phyloP scores from a whole-genome alignment of 305 asterid species.

The Ilex paraguariensis region DNA sequence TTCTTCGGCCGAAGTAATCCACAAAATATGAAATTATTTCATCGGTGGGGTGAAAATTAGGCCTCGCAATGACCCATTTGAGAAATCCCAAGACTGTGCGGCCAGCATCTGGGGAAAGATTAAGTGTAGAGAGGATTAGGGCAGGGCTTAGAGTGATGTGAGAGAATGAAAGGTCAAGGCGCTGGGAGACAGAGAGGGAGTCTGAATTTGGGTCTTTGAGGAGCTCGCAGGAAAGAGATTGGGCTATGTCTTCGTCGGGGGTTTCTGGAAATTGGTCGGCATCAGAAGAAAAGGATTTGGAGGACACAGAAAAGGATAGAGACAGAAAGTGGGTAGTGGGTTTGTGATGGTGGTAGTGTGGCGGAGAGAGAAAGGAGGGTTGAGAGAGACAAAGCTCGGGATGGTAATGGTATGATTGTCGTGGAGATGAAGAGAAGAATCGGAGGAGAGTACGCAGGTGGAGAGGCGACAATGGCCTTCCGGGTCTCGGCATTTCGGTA shows the following conservation, averaged over 20 bases:
- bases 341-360: constrained; percentile 13
- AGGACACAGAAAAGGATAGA: constrained; percentile 12
- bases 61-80: constrained; percentile 60
- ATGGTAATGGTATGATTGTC: constrained; percentile 12
- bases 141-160: constrained; percentile 47
- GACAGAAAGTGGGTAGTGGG: constrained; percentile 10
- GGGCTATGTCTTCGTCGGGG: constrained; percentile 24
- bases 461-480: constrained; percentile 30
- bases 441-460: constrained; percentile 42
- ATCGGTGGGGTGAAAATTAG: constrained; percentile 46
- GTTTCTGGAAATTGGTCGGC: constrained; percentile 13
- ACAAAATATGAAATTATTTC: constrained; percentile 53
- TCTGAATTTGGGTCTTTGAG: constrained; percentile 52
- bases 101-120: constrained; percentile 67
- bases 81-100: constrained; percentile 62
- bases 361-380: constrained; percentile 13
- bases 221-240: constrained; percentile 52
- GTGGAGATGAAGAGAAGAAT: constrained; percentile 31
- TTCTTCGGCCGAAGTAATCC: constrained; percentile 80
- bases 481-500: constrained; percentile 48
- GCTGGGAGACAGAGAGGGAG: constrained; percentile 50
- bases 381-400: constrained; percentile 10
- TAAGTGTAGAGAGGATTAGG: constrained; percentile 46
- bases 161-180: constrained; percentile 77
- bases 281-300: constrained; percentile 34